These are phyloP conservation scores for Quercus gilva DNA, from an alignment of 306 rosid species.

Conservation along the genomic window DNA sequence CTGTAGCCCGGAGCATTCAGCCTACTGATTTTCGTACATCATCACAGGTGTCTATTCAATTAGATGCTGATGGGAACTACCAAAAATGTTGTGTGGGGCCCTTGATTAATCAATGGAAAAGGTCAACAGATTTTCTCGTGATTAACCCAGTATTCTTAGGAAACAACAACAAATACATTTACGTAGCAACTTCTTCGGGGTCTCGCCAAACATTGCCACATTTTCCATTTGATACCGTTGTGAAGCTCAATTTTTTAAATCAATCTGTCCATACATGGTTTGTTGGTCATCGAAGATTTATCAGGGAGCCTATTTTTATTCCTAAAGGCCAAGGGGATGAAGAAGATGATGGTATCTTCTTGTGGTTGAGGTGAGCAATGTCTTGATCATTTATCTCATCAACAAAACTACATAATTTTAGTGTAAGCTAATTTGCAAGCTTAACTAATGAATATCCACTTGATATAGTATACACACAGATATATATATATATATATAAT, in stretches of 20 bases:
- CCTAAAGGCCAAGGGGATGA: constrained; percentile 30
- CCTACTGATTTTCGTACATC: too few relatives aligned
- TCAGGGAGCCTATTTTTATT: constrained; percentile 83
- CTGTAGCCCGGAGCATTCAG: too few relatives aligned
- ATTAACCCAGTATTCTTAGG: constrained; percentile 69
- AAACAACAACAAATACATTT: constrained; percentile 52
- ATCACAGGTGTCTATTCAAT: constrained; percentile 49
- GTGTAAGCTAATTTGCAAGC: too few relatives aligned
- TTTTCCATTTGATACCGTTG: constrained; percentile 17
- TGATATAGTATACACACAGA: too few relatives aligned
- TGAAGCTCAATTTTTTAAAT: constrained; percentile 44
- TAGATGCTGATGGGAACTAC: constrained; percentile 42
- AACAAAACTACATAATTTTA: too few relatives aligned
- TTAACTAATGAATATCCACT: too few relatives aligned
- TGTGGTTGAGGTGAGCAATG: too few relatives aligned
- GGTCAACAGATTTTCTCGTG: constrained; percentile 69
- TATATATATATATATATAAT: too few relatives aligned
- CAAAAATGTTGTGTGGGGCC: constrained; percentile 40
- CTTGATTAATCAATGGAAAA: constrained; percentile 29
- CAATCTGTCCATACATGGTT: constrained; percentile 62
- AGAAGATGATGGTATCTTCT: too few relatives aligned
- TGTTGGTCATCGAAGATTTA: constrained; percentile 58
- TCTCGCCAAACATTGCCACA: constrained; percentile 60
- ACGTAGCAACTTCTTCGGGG: constrained; percentile 74
- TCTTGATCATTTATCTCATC: too few relatives aligned